These are phyloP conservation scores for Lactarius trivialis DNA, from an alignment of 768 basidiomycete genomes.

Conservation along the genomic window DNA sequence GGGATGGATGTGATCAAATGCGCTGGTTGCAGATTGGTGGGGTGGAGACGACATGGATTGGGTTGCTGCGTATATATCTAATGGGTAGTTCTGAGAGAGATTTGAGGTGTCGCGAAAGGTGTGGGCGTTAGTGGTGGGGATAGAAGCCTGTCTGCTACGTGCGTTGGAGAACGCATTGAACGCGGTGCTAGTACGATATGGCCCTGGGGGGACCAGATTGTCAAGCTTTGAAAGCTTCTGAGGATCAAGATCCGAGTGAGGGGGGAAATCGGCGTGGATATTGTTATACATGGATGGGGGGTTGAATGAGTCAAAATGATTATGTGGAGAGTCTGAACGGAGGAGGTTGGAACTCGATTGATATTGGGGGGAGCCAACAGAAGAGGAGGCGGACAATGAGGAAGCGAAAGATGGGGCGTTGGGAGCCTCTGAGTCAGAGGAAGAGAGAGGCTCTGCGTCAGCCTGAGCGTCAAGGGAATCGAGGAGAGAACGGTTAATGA, in stretches of 20 bases:
- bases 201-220: constrained; percentile 22
- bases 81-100: constrained; percentile 21
- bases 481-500: constrained; percentile 78
- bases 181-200: constrained; percentile 23
- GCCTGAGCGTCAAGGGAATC: constrained; percentile 80
- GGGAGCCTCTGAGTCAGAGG: constrained; percentile 45
- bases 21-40: constrained; percentile 17
- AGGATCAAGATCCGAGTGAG: constrained; percentile 18
- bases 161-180: constrained; percentile 24
- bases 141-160: constrained; percentile 21
- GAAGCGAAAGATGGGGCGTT: constrained; percentile 39
- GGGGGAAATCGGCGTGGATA: constrained; percentile 18
- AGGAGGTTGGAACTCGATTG: constrained; percentile 45
- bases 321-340: constrained; percentile 49
- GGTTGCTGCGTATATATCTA: constrained; percentile 21
- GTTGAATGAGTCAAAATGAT: constrained; percentile 34
- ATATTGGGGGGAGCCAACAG: constrained; percentile 43
- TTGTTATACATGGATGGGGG: constrained; percentile 30
- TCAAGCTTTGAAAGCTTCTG: constrained; percentile 21
- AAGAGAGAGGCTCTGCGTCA: constrained; percentile 63
- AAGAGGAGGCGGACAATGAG: constrained; percentile 47
- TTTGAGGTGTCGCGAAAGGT: constrained; percentile 25
- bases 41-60: constrained; percentile 22
- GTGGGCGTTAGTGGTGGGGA: constrained; percentile 14
- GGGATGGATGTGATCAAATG: constrained; percentile 18